A percentile compares a stretch with the other conserved stretches of the same genome.
Conservation (phyloP, 1,139 yeast genomes). For the Candida sp. region DNA sequence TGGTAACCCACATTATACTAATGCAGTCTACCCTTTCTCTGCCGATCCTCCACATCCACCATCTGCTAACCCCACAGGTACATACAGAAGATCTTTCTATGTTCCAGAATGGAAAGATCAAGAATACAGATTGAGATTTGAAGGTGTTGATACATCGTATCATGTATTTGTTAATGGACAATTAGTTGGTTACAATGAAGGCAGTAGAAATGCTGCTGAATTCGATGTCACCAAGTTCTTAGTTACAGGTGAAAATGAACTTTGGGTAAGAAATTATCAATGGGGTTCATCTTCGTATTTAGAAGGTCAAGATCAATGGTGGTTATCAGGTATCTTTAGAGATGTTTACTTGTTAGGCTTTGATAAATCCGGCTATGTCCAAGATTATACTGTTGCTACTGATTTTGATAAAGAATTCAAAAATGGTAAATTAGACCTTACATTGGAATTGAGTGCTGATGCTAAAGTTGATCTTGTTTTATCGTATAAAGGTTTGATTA, state of each 20-base stretch:
- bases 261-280: slow-evolving; percentile 25
- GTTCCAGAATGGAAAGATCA: slow-evolving; percentile 11
- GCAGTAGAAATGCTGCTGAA: slow-evolving; percentile 28
- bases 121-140: slow-evolving; percentile 21
- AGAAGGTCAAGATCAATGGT: slow-evolving; percentile 36
- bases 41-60: slow-evolving; percentile 31
- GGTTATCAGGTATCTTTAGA: slow-evolving; percentile 25
- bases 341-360: slow-evolving; percentile 14
- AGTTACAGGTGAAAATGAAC: slow-evolving; percentile 10
- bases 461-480: not conserved
- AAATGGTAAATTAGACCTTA: slow-evolving; percentile 5
- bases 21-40: slow-evolving; percentile 25
- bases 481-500: slow-evolving; percentile 2
- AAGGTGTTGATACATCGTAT: slow-evolving; percentile 29
- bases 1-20: slow-evolving; percentile 29
- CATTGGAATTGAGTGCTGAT: slow-evolving; percentile 1
- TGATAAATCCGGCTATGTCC: slow-evolving; percentile 8
- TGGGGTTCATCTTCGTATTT: slow-evolving; percentile 28
- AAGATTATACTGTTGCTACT: slow-evolving; percentile 11
- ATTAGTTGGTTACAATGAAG: slow-evolving; percentile 27
- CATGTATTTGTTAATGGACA: slow-evolving; percentile 25
- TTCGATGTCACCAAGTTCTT: slow-evolving; percentile 17
- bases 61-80: slow-evolving; percentile 27
- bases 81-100: slow-evolving; percentile 19
- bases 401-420: slow-evolving; percentile 10